phyloP scores from a whole-genome alignment of 2,329 filamentous ascomycete genomes.

The Diaporthe helianthi region DNA sequence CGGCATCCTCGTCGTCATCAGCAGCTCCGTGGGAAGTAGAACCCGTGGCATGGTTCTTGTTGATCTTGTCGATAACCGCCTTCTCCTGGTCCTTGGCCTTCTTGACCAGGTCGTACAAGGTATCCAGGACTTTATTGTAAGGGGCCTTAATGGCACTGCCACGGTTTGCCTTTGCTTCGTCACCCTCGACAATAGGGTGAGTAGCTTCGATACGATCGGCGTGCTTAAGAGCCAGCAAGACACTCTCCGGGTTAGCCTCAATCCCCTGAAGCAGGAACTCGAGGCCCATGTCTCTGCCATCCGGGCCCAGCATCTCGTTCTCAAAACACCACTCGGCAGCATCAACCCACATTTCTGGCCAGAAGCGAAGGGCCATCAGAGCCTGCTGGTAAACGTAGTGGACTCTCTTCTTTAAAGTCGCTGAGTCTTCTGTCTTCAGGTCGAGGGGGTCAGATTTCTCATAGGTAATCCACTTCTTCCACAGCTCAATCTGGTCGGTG shows the following conservation, averaged over 20 bases:
- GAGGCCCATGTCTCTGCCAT: conserved; percentile 68
- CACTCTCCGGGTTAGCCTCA: conserved; percentile 90
- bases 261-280: conserved; percentile 85
- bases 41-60: conserved; percentile 50
- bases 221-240: conserved; percentile 85
- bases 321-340: conserved; percentile 91
- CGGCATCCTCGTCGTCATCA: conserved; percentile 59
- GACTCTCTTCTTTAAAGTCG: conserved; percentile 78
- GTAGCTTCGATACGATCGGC: conserved; percentile 86
- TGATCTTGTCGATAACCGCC: conserved; percentile 62
- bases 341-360: conserved; percentile 95
- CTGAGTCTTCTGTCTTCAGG: conserved; percentile 79
- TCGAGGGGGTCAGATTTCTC: conserved; percentile 93
- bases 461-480: conserved; percentile 95
- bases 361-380: conserved; percentile 90
- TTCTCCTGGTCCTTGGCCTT: conserved; percentile 72
- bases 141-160: conserved; percentile 81
- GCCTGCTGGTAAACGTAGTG: conserved; percentile 94
- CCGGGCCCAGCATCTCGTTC: conserved; percentile 68
- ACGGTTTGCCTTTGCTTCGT: conserved; percentile 76
- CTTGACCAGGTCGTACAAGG: conserved; percentile 85
- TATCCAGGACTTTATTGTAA: conserved; percentile 82
- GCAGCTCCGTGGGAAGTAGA: conserved; percentile 37
- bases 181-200: conserved; percentile 77
- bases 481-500: conserved; percentile 81